Base-by-base conservation (phyloP, 768 basidiomycete species). In the Solioccasus polychromus region DNA sequence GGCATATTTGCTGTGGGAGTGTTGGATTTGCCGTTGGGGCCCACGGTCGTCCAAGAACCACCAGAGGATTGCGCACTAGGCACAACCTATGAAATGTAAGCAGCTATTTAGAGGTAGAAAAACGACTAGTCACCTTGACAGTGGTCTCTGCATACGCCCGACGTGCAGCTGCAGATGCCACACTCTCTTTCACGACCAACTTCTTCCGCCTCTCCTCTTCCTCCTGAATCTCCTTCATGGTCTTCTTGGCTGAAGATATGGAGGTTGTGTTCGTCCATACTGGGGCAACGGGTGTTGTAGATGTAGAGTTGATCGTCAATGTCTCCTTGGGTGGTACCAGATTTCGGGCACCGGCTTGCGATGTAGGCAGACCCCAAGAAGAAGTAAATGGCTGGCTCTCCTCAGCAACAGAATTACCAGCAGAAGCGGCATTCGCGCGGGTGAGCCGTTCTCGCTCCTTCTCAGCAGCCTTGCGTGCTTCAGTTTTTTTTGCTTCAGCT, bases 191-290 rank as follows among this genome's bases (percentile, higher is more conserved):
- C 7, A 71, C 67, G 1, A 73, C 73, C 23, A 69, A 56, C 66
- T 83, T 88, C 74, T 92, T 93, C 51, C 86, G 78, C 52, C 72
- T 79, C 67, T 95, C 92, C 61, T 99, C 96, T 58, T 99, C 96
- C 67, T 98, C 95, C 61, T 95, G 91, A 31, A 99, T 99, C 71
- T 99, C 93, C 72, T 95, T 97, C 85, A 99, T 85, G 2, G 90
- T 89, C 75, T 92, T 96, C 74, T 92, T 94, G 7, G 76, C 62
- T 3, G 72, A 62, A 9, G 70, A 69, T 7, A 75, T 65, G 59
- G 82, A 83, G 20, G 67, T 68, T 14, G 77, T 69, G 55, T 75
- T 81, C 9, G 83, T 86, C 91, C 92, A 95, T 17, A 89, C 91
- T 14, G 81, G 77, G 9, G 60, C 42, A 18, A 66, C 41, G 12